A percentile compares a stretch with the other conserved stretches of the same genome.
Conservation (phyloP, 2,329 filamentous ascomycete genomes). For the Didymella keratinophila region DNA sequence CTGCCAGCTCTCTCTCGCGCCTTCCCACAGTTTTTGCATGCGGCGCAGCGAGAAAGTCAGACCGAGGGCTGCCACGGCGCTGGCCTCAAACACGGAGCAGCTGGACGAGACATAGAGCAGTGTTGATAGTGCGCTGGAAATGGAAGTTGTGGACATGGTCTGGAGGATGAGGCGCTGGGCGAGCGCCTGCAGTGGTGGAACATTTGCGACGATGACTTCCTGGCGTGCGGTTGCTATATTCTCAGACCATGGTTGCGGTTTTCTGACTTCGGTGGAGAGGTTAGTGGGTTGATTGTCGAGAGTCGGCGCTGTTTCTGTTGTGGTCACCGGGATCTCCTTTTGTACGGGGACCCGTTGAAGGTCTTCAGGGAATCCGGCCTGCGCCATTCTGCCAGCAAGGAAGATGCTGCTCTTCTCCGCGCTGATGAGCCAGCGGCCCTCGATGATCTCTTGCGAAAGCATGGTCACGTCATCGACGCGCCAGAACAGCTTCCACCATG, state of each 20-base stretch:
- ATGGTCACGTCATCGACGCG: slow-evolving; percentile 89
- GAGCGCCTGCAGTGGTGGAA: slow-evolving; percentile 56
- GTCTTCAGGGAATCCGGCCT: slow-evolving; percentile 62
- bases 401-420: slow-evolving; percentile 86
- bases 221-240: slow-evolving; percentile 76
- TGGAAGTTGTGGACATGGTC: slow-evolving; percentile 74
- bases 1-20: slow-evolving; percentile 61
- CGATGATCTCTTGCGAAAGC: slow-evolving; percentile 80
- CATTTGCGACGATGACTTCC: slow-evolving; percentile 50
- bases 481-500: slow-evolving; percentile 97
- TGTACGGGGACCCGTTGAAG: slow-evolving; percentile 13
- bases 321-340: slow-evolving; percentile 24
- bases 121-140: slow-evolving; percentile 60
- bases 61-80: slow-evolving; percentile 66
- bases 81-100: slow-evolving; percentile 63
- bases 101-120: slow-evolving; percentile 64
- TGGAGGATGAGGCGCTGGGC: slow-evolving; percentile 68
- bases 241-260: slow-evolving; percentile 69
- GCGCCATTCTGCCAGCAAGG: slow-evolving; percentile 77
- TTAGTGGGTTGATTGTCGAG: slow-evolving; percentile 28
- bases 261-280: slow-evolving; percentile 37
- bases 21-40: slow-evolving; percentile 67
- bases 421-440: slow-evolving; percentile 75
- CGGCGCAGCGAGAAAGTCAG: slow-evolving; percentile 64
- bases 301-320: slow-evolving; percentile 28